Evolutionary conservation across 768 basidiomycete genomes (phyloP).

Genomic region (Tremella mesenterica): DNA sequence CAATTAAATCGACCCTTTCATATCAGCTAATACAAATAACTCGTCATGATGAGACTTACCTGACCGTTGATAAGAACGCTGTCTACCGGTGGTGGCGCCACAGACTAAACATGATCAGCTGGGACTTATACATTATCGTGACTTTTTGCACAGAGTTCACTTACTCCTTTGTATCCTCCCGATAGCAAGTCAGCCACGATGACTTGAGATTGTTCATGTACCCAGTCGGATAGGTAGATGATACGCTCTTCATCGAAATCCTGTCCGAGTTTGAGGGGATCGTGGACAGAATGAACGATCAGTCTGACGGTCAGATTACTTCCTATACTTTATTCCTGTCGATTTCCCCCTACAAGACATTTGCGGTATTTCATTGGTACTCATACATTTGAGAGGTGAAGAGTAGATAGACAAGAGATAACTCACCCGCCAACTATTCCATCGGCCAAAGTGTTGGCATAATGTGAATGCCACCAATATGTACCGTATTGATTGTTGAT

Average conservation of each 20-base stretch:
- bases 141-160: neutral
- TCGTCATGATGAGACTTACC: constrained; percentile 2
- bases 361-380: too few relatives aligned
- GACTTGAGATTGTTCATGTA: neutral
- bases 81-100: constrained; percentile 14
- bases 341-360: too few relatives aligned
- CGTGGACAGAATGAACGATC: constrained; percentile 19
- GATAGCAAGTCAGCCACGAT: neutral
- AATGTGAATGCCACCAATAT: constrained; percentile 36
- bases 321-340: neutral
- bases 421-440: constrained; percentile 23
- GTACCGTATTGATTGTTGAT: constrained; percentile 18
- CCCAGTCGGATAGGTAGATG: constrained; percentile 16
- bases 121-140: too few relatives aligned
- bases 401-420: neutral
- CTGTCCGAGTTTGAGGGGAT: constrained; percentile 24
- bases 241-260: constrained; percentile 35
- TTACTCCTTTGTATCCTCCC: constrained; percentile 19
- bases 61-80: constrained; percentile 24
- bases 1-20: constrained; percentile 9
- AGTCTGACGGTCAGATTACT: constrained; percentile 7
- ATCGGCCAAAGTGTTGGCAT: constrained; percentile 20
- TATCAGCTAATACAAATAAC: neutral
- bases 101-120: constrained; percentile 4
- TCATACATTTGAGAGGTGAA: too few relatives aligned